Evolutionary conservation across 169 alveolate species (phyloP).

Genomic region (Plasmodium vivax): DNA sequence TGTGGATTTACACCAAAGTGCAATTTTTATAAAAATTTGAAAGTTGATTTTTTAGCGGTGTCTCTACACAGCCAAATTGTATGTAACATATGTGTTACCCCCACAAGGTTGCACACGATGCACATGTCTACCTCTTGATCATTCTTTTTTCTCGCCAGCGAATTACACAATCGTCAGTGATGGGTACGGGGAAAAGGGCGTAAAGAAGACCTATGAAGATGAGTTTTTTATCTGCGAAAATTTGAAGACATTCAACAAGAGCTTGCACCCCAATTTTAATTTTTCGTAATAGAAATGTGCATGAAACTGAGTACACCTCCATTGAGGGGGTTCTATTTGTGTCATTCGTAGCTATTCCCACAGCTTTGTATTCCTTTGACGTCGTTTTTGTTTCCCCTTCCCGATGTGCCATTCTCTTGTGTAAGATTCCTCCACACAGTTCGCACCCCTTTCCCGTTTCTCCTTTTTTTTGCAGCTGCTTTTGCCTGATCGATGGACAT

Average conservation of each 20-base stretch:
- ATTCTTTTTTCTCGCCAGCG: conserved; percentile 19
- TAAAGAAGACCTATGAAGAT: conserved; percentile 80
- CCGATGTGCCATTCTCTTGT: neutral
- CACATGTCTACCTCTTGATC: neutral
- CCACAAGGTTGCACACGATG: neutral
- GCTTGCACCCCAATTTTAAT: conserved; percentile 58
- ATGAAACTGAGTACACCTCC: neutral
- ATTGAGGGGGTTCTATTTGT: neutral
- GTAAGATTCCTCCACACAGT: neutral
- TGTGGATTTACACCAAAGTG: neutral
- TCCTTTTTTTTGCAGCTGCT: conserved; percentile 23
- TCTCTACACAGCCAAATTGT: neutral
- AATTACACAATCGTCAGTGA: conserved; percentile 64
- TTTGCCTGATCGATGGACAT: conserved; percentile 71
- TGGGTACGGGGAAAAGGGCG: conserved; percentile 81
- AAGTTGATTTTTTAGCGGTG: neutral
- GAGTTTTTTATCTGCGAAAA: conserved; percentile 77
- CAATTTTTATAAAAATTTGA: neutral
- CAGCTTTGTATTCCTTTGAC: neutral
- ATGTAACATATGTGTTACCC: neutral
- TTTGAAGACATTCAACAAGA: conserved; percentile 53
- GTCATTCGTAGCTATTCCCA: neutral
- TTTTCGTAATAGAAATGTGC: conserved; percentile 39
- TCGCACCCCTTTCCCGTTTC: neutral
- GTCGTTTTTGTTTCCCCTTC: neutral